phyloP scores from a whole-genome alignment of 352 stramenopile species.

The Chrysophaeum taylorii region DNA sequence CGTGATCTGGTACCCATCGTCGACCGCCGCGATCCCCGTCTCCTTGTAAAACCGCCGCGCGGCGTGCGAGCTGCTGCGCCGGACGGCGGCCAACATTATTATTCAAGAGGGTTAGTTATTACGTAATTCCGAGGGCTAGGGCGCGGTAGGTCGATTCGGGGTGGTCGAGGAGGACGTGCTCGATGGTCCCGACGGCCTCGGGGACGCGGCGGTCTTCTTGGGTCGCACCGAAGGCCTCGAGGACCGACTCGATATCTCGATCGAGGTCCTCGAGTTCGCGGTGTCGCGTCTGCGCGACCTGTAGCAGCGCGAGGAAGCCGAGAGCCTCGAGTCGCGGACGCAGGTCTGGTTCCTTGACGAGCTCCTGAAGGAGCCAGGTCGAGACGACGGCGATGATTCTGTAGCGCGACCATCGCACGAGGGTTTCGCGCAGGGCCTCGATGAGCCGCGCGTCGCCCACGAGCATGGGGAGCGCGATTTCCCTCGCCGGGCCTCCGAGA shows the following conservation, averaged over 20 bases:
- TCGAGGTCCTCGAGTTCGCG: neutral
- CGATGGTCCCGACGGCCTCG: neutral
- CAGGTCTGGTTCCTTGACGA: neutral
- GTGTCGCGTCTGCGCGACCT: neutral
- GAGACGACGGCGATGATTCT: neutral
- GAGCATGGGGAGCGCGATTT: neutral
- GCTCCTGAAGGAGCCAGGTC: neutral
- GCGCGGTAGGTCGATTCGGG: neutral
- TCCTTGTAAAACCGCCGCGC: neutral
- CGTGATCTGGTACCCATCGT: constrained; percentile 43
- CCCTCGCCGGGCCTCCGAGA: neutral
- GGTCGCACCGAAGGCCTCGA: neutral
- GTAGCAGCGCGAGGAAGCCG: neutral
- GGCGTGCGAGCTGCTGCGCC: too few species aligned
- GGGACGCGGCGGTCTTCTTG: neutral
- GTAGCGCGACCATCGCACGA: neutral
- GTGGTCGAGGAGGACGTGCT: neutral
- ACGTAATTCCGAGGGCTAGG: neutral
- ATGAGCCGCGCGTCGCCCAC: neutral
- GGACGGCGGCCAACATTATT: too few species aligned
- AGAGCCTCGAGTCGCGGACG: neutral
- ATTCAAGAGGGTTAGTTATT: too few species aligned
- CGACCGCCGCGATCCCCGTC: neutral
- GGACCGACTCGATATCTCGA: neutral
- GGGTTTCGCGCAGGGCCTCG: neutral